Percentiles rank a stretch among this genome's conserved stretches.
These are phyloP conservation scores for Backusella mclennaniae DNA, from an alignment of 192 early-diverging fungal species.

Conservation along the genomic window DNA sequence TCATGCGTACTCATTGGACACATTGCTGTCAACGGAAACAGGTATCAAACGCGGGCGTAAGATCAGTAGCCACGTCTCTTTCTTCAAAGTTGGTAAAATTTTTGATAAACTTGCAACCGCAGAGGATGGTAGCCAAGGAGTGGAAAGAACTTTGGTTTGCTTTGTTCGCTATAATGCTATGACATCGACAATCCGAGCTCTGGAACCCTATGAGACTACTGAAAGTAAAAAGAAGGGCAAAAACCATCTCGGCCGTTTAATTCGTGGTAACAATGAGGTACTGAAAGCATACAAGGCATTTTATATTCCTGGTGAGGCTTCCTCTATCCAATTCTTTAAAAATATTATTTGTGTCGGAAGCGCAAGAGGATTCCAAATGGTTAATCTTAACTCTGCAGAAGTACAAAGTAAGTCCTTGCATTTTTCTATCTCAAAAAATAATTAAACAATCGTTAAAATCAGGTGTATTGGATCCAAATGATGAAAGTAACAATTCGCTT, in stretches of 20 bases:
- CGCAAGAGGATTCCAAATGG: slow-evolving; percentile 90
- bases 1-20: slow-evolving; percentile 55
- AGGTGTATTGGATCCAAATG: slow-evolving; percentile 82
- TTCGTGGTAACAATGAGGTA: slow-evolving; percentile 43
- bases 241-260: slow-evolving; percentile 45
- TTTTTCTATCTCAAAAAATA: neutral
- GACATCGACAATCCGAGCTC: slow-evolving; percentile 74
- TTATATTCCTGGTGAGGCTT: slow-evolving; percentile 90
- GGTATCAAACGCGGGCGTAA: slow-evolving; percentile 46
- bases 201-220: slow-evolving; percentile 59
- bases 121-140: neutral
- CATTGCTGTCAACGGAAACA: slow-evolving; percentile 44
- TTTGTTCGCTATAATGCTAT: slow-evolving; percentile 74
- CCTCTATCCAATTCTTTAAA: slow-evolving; percentile 81
- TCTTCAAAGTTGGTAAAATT: slow-evolving; percentile 70
- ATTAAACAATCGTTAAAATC: neutral
- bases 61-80: slow-evolving; percentile 63
- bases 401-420: slow-evolving; percentile 54
- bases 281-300: slow-evolving; percentile 75
- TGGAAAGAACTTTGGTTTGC: slow-evolving; percentile 50
- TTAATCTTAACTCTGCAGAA: slow-evolving; percentile 80
- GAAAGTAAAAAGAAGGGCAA: slow-evolving; percentile 48
- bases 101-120: neutral
- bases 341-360: slow-evolving; percentile 89
- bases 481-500: slow-evolving; percentile 76